A percentile compares a stretch with the other conserved stretches of the same genome.
Conservation (phyloP, 257 asterid genomes). For the Plantago major region DNA sequence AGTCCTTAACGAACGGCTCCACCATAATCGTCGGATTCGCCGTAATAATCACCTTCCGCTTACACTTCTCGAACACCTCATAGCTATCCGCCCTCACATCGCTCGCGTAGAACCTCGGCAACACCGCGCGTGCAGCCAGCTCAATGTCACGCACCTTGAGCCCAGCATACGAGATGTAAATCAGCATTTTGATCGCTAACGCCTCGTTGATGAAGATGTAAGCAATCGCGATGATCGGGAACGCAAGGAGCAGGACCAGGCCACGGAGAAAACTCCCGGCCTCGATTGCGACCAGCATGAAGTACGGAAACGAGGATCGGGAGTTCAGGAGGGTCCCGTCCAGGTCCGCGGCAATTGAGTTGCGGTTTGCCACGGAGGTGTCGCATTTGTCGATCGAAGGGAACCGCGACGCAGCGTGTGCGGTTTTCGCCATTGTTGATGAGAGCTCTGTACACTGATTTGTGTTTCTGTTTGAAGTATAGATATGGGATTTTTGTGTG, state of each 20-base stretch:
- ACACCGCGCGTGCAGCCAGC: conserved; percentile 83
- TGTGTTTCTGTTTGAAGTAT: neutral
- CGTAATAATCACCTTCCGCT: conserved; percentile 79
- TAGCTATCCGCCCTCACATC: conserved; percentile 85
- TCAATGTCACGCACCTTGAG: conserved; percentile 83
- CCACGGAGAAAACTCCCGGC: conserved; percentile 95
- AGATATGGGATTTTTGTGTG: neutral
- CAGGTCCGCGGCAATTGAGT: conserved; percentile 88
- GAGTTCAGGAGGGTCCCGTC: conserved; percentile 90
- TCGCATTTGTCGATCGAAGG: conserved; percentile 80
- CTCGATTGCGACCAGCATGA: conserved; percentile 91
- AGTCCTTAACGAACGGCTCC: conserved; percentile 90
- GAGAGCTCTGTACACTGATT: neutral
- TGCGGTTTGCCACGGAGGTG: conserved; percentile 29
- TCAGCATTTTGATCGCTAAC: conserved; percentile 76
- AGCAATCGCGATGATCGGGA: conserved; percentile 76
- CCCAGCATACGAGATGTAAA: conserved; percentile 75
- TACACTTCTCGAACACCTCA: conserved; percentile 69
- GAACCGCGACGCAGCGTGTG: conserved; percentile 30
- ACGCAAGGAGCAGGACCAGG: conserved; percentile 68
- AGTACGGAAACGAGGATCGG: conserved; percentile 94
- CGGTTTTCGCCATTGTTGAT: conserved; percentile 30
- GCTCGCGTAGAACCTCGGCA: conserved; percentile 77
- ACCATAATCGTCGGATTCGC: conserved; percentile 97
- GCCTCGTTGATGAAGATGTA: conserved; percentile 78